Evolutionary conservation across 164 flowering plant genomes (phyloP).

Genomic region (Akebia trifoliata): DNA sequence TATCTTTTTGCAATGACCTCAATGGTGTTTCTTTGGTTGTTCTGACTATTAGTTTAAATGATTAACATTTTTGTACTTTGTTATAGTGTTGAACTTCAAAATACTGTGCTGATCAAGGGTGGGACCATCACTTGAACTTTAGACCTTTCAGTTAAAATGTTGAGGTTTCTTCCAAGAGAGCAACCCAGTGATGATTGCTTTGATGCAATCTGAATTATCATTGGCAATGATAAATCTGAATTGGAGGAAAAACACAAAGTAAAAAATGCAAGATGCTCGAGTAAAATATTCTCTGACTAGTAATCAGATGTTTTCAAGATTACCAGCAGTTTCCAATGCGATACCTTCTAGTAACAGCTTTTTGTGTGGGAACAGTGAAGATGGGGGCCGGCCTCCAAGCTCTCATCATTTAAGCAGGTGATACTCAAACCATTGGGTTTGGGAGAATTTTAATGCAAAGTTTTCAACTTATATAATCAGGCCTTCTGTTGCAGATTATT

Average conservation of each 20-base stretch:
- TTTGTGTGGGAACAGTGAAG: conserved; percentile 21
- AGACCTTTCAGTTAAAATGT: too few species aligned
- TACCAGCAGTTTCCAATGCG: conserved; percentile 13
- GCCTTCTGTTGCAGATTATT: not conserved
- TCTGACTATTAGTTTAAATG: too few species aligned
- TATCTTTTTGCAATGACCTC: too few species aligned
- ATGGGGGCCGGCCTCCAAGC: conserved; percentile 19
- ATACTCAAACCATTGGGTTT: not conserved
- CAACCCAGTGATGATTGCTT: too few species aligned
- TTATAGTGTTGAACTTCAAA: too few species aligned
- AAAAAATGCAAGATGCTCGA: conserved; percentile 16
- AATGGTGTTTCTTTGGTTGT: too few species aligned
- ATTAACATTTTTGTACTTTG: too few species aligned
- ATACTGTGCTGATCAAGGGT: too few species aligned
- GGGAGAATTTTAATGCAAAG: conserved; percentile 5
- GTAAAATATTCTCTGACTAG: conserved; percentile 9
- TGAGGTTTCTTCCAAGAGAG: too few species aligned
- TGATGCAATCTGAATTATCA: too few species aligned
- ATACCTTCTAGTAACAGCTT: conserved; percentile 31
- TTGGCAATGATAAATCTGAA: conserved; percentile 9
- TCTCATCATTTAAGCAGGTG: conserved; percentile 40
- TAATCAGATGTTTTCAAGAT: conserved; percentile 15
- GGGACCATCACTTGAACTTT: too few species aligned
- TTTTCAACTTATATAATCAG: not conserved
- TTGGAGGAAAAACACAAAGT: conserved; percentile 5